Conservation (phyloP, 1,284 basidiomycete species). For the Irpex lacteus region DNA sequence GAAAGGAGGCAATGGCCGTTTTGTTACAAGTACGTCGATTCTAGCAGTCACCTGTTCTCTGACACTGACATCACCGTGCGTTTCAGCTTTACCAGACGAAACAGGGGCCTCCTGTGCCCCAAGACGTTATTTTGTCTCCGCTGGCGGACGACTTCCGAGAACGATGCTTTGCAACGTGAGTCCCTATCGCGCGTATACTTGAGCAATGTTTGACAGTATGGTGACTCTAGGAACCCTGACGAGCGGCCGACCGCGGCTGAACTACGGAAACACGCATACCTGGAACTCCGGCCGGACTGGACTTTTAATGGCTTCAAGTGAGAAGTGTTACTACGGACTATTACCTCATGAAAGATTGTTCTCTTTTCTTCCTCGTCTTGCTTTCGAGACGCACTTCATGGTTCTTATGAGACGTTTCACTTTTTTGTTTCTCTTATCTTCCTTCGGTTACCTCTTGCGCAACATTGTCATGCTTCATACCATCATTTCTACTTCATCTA, state of each 20-base stretch:
- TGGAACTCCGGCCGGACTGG: conserved; percentile 76
- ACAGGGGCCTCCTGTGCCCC: conserved; percentile 86
- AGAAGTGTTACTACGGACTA: conserved; percentile 11
- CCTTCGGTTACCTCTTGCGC: background rate
- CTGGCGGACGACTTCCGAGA: conserved; percentile 85
- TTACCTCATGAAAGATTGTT: conserved; percentile 18
- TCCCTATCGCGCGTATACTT: conserved; percentile 12
- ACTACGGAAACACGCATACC: conserved; percentile 83
- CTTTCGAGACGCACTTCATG: background rate
- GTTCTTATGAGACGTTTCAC: background rate
- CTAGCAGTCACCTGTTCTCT: background rate
- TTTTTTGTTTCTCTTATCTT: conserved; percentile 6
- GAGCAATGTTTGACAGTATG: conserved; percentile 13
- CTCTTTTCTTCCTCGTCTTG: conserved; percentile 14
- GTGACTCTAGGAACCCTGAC: conserved; percentile 68
- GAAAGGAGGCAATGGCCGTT: conserved; percentile 87
- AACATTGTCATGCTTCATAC: conserved; percentile 13
- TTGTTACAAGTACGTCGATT: conserved; percentile 78
- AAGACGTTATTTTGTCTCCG: conserved; percentile 72
- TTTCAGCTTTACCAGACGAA: conserved; percentile 77
- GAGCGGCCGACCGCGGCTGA: conserved; percentile 84
- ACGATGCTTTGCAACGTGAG: conserved; percentile 89
- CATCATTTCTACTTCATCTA: conserved; percentile 1
- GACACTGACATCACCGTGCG: background rate
- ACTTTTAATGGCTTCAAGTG: conserved; percentile 62